phyloP scores from a whole-genome alignment of 2,329 filamentous ascomycete species.

The Clonostachys solani region DNA sequence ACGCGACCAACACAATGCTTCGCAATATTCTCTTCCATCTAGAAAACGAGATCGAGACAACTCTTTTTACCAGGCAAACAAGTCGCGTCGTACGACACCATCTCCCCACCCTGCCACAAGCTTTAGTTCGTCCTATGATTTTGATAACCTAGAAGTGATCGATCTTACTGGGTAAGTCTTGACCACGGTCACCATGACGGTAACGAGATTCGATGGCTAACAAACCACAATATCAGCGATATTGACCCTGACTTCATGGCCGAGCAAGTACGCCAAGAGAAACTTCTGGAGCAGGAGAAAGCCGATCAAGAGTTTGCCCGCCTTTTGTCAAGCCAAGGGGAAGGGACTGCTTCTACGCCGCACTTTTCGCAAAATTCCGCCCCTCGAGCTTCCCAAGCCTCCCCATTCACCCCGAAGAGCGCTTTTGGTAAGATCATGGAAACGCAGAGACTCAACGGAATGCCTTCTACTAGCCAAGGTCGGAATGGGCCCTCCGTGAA shows the following conservation, averaged over 20 bases:
- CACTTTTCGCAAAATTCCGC: background rate
- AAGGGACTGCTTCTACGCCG: background rate
- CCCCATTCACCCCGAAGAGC: conserved; percentile 6
- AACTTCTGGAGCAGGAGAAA: conserved; percentile 19
- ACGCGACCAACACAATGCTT: background rate
- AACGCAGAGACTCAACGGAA: conserved; percentile 13
- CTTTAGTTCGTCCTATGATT: background rate
- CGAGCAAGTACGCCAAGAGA: conserved; percentile 20
- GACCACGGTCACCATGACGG: background rate
- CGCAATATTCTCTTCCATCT: conserved; percentile 12
- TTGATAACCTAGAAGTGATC: conserved; percentile 21
- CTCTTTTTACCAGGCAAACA: conserved; percentile 12
- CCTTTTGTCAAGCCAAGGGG: conserved; percentile 14
- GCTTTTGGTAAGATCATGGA: conserved; percentile 20
- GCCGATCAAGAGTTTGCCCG: conserved; percentile 19
- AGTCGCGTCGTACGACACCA: conserved; percentile 26
- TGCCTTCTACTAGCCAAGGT: background rate
- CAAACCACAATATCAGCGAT: background rate
- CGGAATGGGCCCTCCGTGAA: background rate
- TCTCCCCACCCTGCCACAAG: background rate
- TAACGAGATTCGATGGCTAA: background rate
- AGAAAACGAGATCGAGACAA: conserved; percentile 19
- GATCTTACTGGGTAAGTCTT: conserved; percentile 34
- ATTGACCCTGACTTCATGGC: background rate
- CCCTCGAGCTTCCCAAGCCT: background rate